Percentiles rank a stretch among this genome's conserved stretches.
Evolutionary conservation across 2,329 filamentous ascomycete species (phyloP).

Genomic region (Lasiodiplodia theobromae): DNA sequence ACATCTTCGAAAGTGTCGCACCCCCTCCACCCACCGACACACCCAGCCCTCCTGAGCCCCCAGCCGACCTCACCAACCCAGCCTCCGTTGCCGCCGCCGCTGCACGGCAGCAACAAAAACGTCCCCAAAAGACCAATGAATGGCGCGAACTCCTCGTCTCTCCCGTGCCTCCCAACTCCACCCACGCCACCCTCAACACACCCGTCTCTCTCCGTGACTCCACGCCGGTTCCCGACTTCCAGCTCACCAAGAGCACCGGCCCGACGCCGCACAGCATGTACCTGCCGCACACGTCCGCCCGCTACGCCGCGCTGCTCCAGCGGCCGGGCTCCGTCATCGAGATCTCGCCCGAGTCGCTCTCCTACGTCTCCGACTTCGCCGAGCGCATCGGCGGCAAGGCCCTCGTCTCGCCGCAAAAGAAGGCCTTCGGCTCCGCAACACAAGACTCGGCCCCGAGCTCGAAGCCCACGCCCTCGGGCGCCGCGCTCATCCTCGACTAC

Average conservation of each 20-base stretch:
- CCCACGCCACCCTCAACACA: slow-evolving; percentile 64
- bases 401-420: slow-evolving; percentile 35
- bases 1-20: slow-evolving; percentile 83
- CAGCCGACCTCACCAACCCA: slow-evolving; percentile 35
- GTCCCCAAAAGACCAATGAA: slow-evolving; percentile 44
- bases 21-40: slow-evolving; percentile 46
- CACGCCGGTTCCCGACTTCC: slow-evolving; percentile 73
- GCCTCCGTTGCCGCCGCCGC: slow-evolving; percentile 53
- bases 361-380: slow-evolving; percentile 83
- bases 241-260: slow-evolving; percentile 77
- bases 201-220: slow-evolving; percentile 31
- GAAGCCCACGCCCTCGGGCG: slow-evolving; percentile 74
- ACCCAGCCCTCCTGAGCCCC: slow-evolving; percentile 52
- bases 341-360: slow-evolving; percentile 84
- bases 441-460: slow-evolving; percentile 37
- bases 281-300: slow-evolving; percentile 79
- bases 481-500: slow-evolving; percentile 95
- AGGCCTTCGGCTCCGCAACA: slow-evolving; percentile 31
- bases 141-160: slow-evolving; percentile 55
- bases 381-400: slow-evolving; percentile 76
- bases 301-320: slow-evolving; percentile 78
- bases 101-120: slow-evolving; percentile 48
- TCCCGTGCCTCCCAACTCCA: slow-evolving; percentile 48
- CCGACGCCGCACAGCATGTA: slow-evolving; percentile 84
- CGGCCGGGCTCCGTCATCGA: slow-evolving; percentile 78